A percentile compares a stretch with the other conserved stretches of the same genome.
phyloP scores from a whole-genome alignment of 129 eudicot species.

The Flaveria brownii region DNA sequence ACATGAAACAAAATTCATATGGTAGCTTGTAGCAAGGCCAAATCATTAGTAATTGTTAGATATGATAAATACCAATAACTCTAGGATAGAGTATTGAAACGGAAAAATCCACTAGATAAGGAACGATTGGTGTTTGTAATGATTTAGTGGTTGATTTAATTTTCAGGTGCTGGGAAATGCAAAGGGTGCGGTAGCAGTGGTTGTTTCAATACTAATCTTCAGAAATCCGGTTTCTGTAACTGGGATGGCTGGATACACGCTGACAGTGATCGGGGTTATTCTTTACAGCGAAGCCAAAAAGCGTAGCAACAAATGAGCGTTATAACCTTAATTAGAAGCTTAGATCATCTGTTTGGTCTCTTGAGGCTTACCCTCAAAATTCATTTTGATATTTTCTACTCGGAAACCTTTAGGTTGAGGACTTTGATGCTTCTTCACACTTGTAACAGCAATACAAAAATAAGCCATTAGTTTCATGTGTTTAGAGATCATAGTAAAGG shows the following conservation, averaged over 20 bases:
- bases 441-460: conserved; percentile 34
- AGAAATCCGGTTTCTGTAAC: conserved; percentile 91
- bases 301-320: conserved; percentile 57
- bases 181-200: conserved; percentile 96
- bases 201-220: conserved; percentile 80
- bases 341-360: conserved; percentile 17
- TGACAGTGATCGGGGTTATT: conserved; percentile 84
- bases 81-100: too few relatives aligned
- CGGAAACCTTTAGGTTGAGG: conserved; percentile 12
- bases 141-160: background rate
- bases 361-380: conserved; percentile 32
- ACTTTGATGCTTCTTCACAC: conserved; percentile 31
- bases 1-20: background rate
- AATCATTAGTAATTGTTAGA: background rate
- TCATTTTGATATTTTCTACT: conserved; percentile 31
- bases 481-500: conserved; percentile 32
- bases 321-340: conserved; percentile 18
- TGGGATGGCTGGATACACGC: conserved; percentile 85
- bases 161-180: conserved; percentile 91
- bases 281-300: conserved; percentile 90
- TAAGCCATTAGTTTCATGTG: conserved; percentile 37
- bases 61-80: too few relatives aligned
- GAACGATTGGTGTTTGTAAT: background rate
- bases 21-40: background rate
- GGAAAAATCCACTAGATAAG: too few relatives aligned